These are phyloP conservation scores for Penicillium sp. DNA, from an alignment of 2,329 filamentous ascomycete species.

Conservation along the genomic window DNA sequence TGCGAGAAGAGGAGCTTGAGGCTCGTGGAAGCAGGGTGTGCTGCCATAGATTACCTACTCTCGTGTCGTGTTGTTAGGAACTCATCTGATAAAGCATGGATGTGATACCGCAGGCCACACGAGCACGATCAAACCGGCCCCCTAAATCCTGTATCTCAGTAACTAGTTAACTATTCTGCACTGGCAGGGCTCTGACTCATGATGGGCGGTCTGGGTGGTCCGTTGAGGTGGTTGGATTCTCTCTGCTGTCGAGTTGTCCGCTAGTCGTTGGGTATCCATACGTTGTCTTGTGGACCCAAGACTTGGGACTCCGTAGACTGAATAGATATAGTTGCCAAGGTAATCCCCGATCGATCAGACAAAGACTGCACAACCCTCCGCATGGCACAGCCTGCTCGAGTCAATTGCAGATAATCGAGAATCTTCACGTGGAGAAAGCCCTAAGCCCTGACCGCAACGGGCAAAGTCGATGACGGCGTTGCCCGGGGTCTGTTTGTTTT, in stretches of 20 bases:
- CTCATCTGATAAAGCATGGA: too few species aligned
- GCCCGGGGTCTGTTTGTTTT: constrained; percentile 32
- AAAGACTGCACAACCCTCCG: too few species aligned
- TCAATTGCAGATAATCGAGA: too few species aligned
- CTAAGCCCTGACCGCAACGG: constrained; percentile 22
- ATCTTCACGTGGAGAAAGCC: constrained; percentile 12
- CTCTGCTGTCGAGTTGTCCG: not conserved
- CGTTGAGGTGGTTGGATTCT: not conserved
- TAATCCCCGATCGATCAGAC: not conserved
- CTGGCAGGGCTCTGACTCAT: not conserved
- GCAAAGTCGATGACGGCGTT: constrained; percentile 19
- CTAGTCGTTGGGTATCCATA: constrained; percentile 5
- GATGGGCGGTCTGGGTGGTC: not conserved
- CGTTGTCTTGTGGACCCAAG: not conserved
- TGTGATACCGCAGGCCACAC: too few species aligned
- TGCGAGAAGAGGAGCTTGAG: too few species aligned
- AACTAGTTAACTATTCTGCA: not conserved
- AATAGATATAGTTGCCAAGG: not conserved
- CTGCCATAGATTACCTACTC: too few species aligned
- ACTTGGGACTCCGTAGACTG: not conserved
- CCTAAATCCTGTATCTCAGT: too few species aligned
- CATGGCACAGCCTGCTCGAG: too few species aligned
- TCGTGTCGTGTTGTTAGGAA: too few species aligned
- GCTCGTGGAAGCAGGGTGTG: too few species aligned
- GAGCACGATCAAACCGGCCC: too few species aligned